These are phyloP conservation scores for Tetrapisispora namnaoensis DNA, from an alignment of 805 yeast genomes.

Conservation along the genomic window DNA sequence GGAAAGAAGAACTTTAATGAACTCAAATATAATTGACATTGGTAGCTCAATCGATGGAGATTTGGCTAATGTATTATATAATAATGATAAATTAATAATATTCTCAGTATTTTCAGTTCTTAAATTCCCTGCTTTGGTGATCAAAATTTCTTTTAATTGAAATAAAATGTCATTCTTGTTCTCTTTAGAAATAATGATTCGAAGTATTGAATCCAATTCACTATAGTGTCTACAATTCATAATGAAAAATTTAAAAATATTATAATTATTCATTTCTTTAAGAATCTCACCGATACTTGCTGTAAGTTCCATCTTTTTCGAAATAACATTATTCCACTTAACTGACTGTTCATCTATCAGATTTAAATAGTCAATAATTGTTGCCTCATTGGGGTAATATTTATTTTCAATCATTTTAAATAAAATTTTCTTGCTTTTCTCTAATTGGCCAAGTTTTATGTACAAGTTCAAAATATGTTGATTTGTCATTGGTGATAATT, in stretches of 20 bases:
- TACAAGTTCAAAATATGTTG: slow-evolving; percentile 11
- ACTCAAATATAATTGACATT: not conserved
- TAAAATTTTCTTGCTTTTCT: slow-evolving; percentile 11
- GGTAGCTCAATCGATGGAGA: not conserved
- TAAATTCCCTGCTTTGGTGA: not conserved
- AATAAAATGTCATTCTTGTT: slow-evolving; percentile 7
- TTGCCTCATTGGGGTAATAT: slow-evolving; percentile 8
- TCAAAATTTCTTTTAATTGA: not conserved
- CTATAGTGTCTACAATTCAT: slow-evolving; percentile 17
- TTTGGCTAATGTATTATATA: not conserved
- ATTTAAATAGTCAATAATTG: slow-evolving; percentile 10
- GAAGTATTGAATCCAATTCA: slow-evolving; percentile 14
- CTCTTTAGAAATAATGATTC: slow-evolving; percentile 7
- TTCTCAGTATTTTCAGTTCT: not conserved
- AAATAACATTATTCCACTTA: not conserved
- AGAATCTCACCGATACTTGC: slow-evolving; percentile 16
- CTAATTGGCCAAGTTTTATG: slow-evolving; percentile 6
- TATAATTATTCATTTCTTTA: slow-evolving; percentile 7
- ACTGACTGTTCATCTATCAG: slow-evolving; percentile 5
- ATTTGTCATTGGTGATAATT: slow-evolving; percentile 9
- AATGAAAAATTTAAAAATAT: slow-evolving; percentile 10
- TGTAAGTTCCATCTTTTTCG: slow-evolving; percentile 11
- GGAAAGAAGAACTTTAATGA: not conserved
- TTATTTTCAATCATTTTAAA: slow-evolving; percentile 8
- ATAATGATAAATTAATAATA: not conserved